Evolutionary conservation across 1,139 yeast species (phyloP).

Genomic region (Debaryomyces nepalensis): DNA sequence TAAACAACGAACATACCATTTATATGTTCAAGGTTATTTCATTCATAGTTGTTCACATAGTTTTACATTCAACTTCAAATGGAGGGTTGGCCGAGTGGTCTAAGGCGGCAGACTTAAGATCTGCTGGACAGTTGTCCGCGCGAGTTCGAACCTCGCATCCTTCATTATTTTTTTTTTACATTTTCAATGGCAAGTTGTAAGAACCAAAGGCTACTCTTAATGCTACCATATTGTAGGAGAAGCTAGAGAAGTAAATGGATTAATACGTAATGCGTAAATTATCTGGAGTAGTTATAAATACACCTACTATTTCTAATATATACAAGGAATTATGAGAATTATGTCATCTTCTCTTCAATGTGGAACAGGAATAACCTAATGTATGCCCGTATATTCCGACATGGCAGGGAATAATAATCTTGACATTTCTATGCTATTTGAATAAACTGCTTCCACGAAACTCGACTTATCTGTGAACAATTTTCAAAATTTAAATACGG

Average conservation of each 20-base stretch:
- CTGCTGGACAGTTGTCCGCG: constrained; percentile 64
- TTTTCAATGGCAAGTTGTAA: not conserved
- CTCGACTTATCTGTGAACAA: not conserved
- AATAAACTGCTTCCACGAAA: not conserved
- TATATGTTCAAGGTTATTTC: too few relatives aligned
- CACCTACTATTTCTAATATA: constrained; percentile 7
- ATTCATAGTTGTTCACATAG: too few relatives aligned
- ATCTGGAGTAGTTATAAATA: not conserved
- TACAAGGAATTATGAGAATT: constrained; percentile 10
- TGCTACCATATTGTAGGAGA: not conserved
- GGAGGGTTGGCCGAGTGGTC: constrained; percentile 63
- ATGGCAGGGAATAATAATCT: not conserved
- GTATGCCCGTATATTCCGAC: not conserved
- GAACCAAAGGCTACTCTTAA: not conserved
- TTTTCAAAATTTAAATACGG: constrained; percentile 16
- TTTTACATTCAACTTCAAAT: constrained; percentile 15
- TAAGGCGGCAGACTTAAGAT: constrained; percentile 55
- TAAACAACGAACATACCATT: not conserved
- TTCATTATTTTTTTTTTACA: constrained; percentile 55
- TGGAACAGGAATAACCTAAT: not conserved
- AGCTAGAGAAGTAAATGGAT: not conserved
- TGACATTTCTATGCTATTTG: constrained; percentile 7
- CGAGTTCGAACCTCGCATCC: constrained; percentile 86
- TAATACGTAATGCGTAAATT: constrained; percentile 5
- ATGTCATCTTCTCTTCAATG: not conserved